Percentiles rank a stretch among this genome's conserved stretches.
Conservation (phyloP, 768 basidiomycete genomes). For the Lactifluus hygrophoroides region DNA sequence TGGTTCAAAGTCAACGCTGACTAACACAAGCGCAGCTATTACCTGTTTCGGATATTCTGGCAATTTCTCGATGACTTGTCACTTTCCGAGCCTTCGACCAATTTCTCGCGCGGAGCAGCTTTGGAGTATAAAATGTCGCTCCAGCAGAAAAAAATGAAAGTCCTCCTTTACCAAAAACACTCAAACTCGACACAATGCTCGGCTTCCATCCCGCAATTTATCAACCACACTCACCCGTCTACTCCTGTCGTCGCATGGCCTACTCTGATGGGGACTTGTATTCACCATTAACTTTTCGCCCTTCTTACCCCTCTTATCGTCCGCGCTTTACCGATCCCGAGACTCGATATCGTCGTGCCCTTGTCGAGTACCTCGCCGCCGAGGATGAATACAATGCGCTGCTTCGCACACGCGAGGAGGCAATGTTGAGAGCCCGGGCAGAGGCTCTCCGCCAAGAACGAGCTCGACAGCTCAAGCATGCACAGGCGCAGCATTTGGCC, state of each 20-base stretch:
- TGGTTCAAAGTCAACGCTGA: too few species aligned
- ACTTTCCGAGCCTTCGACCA: background rate
- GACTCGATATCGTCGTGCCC: constrained; percentile 14
- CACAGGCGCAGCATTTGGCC: background rate
- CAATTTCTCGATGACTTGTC: background rate
- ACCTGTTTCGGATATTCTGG: background rate
- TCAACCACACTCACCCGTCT: background rate
- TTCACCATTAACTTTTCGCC: background rate
- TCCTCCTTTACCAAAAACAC: background rate
- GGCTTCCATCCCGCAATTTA: background rate
- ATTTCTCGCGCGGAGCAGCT: background rate
- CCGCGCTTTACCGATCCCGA: background rate
- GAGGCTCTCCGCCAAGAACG: constrained; percentile 2
- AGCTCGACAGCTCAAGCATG: background rate
- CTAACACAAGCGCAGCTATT: background rate
- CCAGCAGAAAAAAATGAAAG: background rate
- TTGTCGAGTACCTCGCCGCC: constrained; percentile 5
- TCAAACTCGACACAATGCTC: background rate
- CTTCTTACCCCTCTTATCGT: background rate
- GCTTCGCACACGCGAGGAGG: constrained; percentile 2
- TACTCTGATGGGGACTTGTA: background rate
- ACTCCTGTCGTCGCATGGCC: background rate
- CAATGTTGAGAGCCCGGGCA: background rate
- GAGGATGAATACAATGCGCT: constrained; percentile 9
- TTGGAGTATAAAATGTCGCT: background rate